These are phyloP conservation scores for Neurospora sp. DNA, from an alignment of 495 filamentous ascomycete genomes.

Conservation along the genomic window DNA sequence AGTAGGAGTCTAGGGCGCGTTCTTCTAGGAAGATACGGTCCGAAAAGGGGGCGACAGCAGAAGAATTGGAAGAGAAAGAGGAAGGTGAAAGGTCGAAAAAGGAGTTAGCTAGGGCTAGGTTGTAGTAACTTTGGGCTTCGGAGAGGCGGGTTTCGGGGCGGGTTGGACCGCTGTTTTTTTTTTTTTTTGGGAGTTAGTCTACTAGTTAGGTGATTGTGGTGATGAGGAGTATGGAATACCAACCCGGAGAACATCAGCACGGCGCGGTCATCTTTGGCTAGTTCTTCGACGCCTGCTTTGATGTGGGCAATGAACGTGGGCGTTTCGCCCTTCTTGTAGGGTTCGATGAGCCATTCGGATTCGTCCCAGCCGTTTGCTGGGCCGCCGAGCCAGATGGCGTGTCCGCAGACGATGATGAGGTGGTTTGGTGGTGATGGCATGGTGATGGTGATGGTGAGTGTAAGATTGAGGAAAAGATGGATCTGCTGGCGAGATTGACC, in stretches of 20 bases:
- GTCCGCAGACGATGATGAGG: constrained; percentile 70
- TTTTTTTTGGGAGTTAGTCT: not conserved
- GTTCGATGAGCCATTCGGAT: constrained; percentile 60
- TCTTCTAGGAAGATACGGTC: constrained; percentile 45
- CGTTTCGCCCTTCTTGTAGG: constrained; percentile 63
- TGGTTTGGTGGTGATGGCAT: constrained; percentile 21
- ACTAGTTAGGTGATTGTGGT: no score
- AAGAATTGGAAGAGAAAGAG: no score
- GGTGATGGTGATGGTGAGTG: not conserved
- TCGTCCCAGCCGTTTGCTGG: constrained; percentile 46
- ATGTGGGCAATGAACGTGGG: constrained; percentile 64
- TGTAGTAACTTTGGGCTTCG: constrained; percentile 61
- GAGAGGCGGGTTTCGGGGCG: constrained; percentile 42
- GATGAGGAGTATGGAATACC: no score
- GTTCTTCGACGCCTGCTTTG: constrained; percentile 44
- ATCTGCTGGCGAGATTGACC: not conserved
- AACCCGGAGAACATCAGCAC: constrained; percentile 60
- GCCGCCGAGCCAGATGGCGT: constrained; percentile 66
- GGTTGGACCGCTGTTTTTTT: constrained; percentile 49
- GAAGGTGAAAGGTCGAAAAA: constrained; percentile 30
- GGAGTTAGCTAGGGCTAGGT: constrained; percentile 31
- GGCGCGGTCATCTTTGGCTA: constrained; percentile 28
- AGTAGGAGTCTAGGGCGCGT: constrained; percentile 66
- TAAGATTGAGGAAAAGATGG: not conserved
- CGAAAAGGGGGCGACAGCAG: not conserved